Conservation (phyloP, 2,329 filamentous ascomycete species). For the Colletotrichum ledebouriae region DNA sequence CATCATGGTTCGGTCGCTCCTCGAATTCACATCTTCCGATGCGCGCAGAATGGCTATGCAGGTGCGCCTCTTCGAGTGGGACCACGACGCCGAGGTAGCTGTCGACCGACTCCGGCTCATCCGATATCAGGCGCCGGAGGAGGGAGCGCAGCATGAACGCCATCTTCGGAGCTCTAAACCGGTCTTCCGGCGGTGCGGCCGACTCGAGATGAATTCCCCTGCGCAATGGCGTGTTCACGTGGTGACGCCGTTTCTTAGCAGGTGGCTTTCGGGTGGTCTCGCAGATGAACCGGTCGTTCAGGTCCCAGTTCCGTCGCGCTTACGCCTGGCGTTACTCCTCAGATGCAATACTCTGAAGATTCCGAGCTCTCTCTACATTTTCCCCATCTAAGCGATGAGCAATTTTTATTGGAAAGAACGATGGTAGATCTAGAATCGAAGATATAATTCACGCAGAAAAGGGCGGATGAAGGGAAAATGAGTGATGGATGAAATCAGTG, state of each 20-base stretch:
- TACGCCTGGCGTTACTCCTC: conserved; percentile 3
- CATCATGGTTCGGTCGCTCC: conserved; percentile 51
- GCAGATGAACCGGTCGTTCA: background rate
- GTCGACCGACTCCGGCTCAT: conserved; percentile 58
- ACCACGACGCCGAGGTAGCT: conserved; percentile 66
- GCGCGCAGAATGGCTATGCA: conserved; percentile 67
- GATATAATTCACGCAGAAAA: background rate
- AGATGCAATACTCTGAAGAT: background rate
- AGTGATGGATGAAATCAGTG: conserved; percentile 3
- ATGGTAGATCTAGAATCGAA: background rate
- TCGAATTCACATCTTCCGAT: conserved; percentile 61
- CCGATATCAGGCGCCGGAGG: conserved; percentile 32
- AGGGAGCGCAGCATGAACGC: conserved; percentile 36
- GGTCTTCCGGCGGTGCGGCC: background rate
- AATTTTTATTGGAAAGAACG: background rate
- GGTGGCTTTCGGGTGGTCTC: no score
- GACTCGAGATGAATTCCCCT: no score
- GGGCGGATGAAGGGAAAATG: background rate
- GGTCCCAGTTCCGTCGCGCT: background rate
- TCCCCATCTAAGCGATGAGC: background rate
- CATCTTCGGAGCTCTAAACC: background rate
- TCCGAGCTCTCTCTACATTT: conserved; percentile 1
- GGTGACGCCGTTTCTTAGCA: background rate
- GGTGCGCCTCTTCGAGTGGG: conserved; percentile 67
- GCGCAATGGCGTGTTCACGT: background rate